Base-by-base conservation (phyloP, 768 basidiomycete species). In the Cystobasidium ongulense region DNA sequence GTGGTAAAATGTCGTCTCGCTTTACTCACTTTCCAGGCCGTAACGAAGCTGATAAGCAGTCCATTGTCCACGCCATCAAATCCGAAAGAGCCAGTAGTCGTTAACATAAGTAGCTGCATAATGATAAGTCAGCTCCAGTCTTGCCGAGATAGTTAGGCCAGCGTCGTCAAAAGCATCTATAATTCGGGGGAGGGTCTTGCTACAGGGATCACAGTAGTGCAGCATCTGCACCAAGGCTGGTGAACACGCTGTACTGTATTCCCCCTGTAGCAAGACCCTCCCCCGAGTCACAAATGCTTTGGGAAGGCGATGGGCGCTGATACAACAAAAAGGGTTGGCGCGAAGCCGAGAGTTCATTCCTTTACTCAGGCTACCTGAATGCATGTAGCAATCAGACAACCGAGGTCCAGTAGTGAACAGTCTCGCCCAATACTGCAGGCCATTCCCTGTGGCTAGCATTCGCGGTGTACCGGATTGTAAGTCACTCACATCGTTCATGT, bases 401-500 rank as follows among this genome's bases (percentile, higher is more conserved):
- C n/a, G n/a, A n/a, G n/a, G n/a, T n/a, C n/a, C n/a, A n/a, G n/a
- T n/a, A n/a, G n/a, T n/a, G n/a, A n/a, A n/a, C n/a, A n/a, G n/a
- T n/a, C n/a, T n/a, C n/a, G n/a, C n/a, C n/a, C n/a, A n/a, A n/a
- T n/a, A 23, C 46, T 15, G n/a, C n/a, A 50, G 23, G 23, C 46
- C 23, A 23, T 23, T 50, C 46, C 54, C 23, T 7, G 23, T 23
- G 54, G n/a, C 7, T 25, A 8, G n/a, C 54, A 23, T 33, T 25
- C 7, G 54, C 54, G n/a, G 54, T 25, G 54, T 25, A 57, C 54
- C 10, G 23, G n/a, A 57, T 18, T 41, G 39, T 41, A 41, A n/a
- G 15, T 21, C 53, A 27, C 68, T 71, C 68, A 71, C 68, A 71
- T 71, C 68, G 27, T 71, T 71, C 33, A 54, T 71, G 68, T 71